Percentiles rank a stretch among this genome's conserved stretches.
Conservation (phyloP, 768 basidiomycete species). For the Piloderma croceum region DNA sequence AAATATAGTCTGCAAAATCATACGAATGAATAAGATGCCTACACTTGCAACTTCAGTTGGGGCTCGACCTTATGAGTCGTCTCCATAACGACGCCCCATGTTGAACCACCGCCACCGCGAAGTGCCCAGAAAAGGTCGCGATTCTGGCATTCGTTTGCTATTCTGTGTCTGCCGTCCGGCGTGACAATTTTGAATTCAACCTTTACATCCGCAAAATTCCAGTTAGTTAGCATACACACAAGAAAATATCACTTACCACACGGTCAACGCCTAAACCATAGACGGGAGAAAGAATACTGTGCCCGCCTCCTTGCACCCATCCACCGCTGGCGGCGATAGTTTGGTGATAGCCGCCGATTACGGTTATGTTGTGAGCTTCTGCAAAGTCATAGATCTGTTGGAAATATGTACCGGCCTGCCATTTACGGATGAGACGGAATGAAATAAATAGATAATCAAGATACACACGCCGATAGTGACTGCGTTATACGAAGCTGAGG, state of each 20-base stretch:
- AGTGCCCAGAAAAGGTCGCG: constrained; percentile 41
- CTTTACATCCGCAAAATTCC: too few relatives aligned
- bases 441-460: too few relatives aligned
- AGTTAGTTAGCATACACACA: too few relatives aligned
- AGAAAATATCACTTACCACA: too few relatives aligned
- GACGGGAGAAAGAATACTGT: constrained; percentile 14
- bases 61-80: constrained; percentile 17
- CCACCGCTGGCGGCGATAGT: constrained; percentile 35
- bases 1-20: too few relatives aligned
- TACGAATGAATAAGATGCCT: too few relatives aligned
- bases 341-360: constrained; percentile 25
- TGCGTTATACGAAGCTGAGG: constrained; percentile 1
- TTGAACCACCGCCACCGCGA: constrained; percentile 36
- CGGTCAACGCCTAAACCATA: constrained; percentile 19
- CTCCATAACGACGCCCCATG: constrained; percentile 30
- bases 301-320: constrained; percentile 28
- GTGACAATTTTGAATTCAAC: constrained; percentile 37
- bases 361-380: constrained; percentile 26
- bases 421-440: too few relatives aligned
- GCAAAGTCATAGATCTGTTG: constrained; percentile 26
- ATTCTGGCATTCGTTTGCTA: constrained; percentile 34
- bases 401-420: constrained; percentile 23
- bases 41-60: constrained; percentile 19
- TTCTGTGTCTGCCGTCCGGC: constrained; percentile 32
- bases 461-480: constrained; percentile 9